Conservation (phyloP, 1,139 yeast genomes). For the Sugiyamaella japonica region DNA sequence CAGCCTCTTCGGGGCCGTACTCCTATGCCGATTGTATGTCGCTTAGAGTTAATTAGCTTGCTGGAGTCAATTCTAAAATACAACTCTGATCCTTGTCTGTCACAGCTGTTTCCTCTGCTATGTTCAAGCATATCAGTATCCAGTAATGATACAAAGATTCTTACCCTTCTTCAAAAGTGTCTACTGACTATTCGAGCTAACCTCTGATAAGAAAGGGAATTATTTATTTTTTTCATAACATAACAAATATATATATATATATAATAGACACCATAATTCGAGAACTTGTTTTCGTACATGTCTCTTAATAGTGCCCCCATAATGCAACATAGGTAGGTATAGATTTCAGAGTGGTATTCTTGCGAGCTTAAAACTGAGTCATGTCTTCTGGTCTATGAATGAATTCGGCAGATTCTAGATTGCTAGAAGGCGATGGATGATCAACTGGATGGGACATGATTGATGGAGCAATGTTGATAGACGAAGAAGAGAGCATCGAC, state of each 20-base stretch:
- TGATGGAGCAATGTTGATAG: constrained; percentile 11
- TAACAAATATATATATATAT: constrained; percentile 8
- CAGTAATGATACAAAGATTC: not conserved
- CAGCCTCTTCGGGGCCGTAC: constrained; percentile 50
- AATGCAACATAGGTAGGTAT: constrained; percentile 1
- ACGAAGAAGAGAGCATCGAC: constrained; percentile 19
- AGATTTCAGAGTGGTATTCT: not conserved
- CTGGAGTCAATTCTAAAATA: constrained; percentile 23
- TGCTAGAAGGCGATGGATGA: constrained; percentile 15
- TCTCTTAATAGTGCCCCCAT: not conserved
- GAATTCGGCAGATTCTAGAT: constrained; percentile 10
- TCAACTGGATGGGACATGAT: constrained; percentile 10
- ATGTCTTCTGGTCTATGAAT: constrained; percentile 21
- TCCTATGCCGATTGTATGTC: constrained; percentile 57
- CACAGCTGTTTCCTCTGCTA: constrained; percentile 22
- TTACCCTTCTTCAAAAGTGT: constrained; percentile 2
- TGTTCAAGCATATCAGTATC: constrained; percentile 27
- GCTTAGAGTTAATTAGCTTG: constrained; percentile 46
- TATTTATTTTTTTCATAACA: constrained; percentile 14
- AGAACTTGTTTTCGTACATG: not conserved
- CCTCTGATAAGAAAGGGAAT: not conserved
- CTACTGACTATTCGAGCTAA: not conserved
- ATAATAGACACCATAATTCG: constrained; percentile 7
- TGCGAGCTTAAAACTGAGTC: constrained; percentile 9
- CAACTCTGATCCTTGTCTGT: constrained; percentile 3